These are phyloP conservation scores for Coniella lustricola DNA, from an alignment of 2,329 filamentous ascomycete genomes.

Conservation along the genomic window DNA sequence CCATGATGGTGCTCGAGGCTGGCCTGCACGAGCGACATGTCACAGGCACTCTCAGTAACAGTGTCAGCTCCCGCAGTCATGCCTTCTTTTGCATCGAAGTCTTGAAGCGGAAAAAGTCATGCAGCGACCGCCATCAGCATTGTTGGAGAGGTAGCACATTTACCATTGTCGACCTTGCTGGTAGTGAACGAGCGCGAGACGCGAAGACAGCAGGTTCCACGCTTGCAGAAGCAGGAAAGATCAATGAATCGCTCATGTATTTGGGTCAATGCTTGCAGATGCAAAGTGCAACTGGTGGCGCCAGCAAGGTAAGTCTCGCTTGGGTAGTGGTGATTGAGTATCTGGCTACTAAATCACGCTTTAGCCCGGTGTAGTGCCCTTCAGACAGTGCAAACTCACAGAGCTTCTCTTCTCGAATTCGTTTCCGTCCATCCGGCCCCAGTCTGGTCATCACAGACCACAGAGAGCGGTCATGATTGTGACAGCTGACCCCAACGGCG, in stretches of 20 bases:
- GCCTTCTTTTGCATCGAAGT: conserved; percentile 95
- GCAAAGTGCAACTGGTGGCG: conserved; percentile 72
- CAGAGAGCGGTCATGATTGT: conserved; percentile 96
- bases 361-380: conserved; percentile 67
- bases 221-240: conserved; percentile 91
- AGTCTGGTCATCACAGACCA: conserved; percentile 51
- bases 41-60: conserved; percentile 87
- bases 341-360: conserved; percentile 7
- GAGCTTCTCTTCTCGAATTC: conserved; percentile 84
- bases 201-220: conserved; percentile 92
- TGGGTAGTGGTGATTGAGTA: no score
- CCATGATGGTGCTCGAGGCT: conserved; percentile 82
- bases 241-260: conserved; percentile 98
- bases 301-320: conserved; percentile 56
- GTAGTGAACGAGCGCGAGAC: conserved; percentile 85
- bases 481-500: conserved; percentile 83
- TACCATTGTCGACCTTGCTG: conserved; percentile 86
- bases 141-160: conserved; percentile 72
- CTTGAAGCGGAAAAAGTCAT: conserved; percentile 59
- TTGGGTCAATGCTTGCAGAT: conserved; percentile 94
- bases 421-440: conserved; percentile 56
- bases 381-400: conserved; percentile 77
- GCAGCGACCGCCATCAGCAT: conserved; percentile 38
- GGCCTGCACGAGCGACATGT: conserved; percentile 82
- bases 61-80: conserved; percentile 84